A percentile compares a stretch with the other conserved stretches of the same genome.
Evolutionary conservation across 2,329 filamentous ascomycete species (phyloP).

Genomic region (Phyllosticta citriasiana): DNA sequence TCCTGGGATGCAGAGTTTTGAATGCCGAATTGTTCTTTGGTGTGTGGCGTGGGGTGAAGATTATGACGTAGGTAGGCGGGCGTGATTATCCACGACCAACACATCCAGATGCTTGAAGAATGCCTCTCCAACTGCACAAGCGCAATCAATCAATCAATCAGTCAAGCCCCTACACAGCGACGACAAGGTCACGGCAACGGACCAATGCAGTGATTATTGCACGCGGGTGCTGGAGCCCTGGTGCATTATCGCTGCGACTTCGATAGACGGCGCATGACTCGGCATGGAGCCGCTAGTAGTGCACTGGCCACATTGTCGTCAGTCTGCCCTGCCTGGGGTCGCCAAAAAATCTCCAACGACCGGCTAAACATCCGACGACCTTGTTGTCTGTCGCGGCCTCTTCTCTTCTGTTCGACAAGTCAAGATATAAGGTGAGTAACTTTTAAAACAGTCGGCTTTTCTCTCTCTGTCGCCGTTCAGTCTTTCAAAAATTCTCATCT

Average conservation of each 20-base stretch:
- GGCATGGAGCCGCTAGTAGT: not conserved
- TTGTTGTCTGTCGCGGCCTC: not conserved
- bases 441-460: not conserved
- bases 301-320: not conserved
- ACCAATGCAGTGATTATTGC: not conserved
- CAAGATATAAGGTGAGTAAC: not conserved
- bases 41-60: not conserved
- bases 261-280: not conserved
- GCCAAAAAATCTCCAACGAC: constrained; percentile 7
- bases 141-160: not conserved
- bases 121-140: not conserved
- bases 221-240: too few species aligned
- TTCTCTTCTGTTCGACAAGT: not conserved
- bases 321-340: not conserved
- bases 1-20: not conserved
- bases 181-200: not conserved
- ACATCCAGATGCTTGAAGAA: not conserved
- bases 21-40: not conserved
- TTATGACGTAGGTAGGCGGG: not conserved
- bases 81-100: not conserved
- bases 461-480: too few species aligned
- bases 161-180: not conserved
- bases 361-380: not conserved
- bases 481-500: too few species aligned
- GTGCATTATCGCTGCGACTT: not conserved